Conservation (phyloP, 257 asterid species). For the Cinchona pubescens region DNA sequence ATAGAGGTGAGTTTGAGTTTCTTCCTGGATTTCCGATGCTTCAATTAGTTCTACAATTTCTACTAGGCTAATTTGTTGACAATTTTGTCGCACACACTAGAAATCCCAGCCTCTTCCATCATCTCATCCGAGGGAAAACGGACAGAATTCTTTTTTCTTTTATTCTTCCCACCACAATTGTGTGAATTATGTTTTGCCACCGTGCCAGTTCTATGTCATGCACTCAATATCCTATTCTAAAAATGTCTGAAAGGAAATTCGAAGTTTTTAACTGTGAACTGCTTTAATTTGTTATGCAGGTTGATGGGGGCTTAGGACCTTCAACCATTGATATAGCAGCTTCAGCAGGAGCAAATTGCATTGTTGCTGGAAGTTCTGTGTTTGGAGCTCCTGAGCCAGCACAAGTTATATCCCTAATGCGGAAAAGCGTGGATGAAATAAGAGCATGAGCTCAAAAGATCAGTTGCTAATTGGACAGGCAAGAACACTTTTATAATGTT, state of each 20-base stretch:
- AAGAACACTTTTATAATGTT: neutral
- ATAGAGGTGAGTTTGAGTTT: slow-evolving; percentile 55
- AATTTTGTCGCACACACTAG: too few species aligned
- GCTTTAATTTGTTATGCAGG: slow-evolving; percentile 36
- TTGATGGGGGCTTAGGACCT: slow-evolving; percentile 94
- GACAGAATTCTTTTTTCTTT: neutral
- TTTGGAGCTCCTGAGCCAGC: slow-evolving; percentile 88
- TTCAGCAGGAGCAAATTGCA: slow-evolving; percentile 86
- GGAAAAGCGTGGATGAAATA: slow-evolving; percentile 48
- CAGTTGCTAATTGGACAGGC: neutral
- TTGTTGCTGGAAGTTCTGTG: slow-evolving; percentile 87
- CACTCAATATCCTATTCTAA: neutral
- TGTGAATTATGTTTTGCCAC: neutral
- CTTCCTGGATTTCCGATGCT: neutral
- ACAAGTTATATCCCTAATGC: slow-evolving; percentile 61
- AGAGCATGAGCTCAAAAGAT: slow-evolving; percentile 37
- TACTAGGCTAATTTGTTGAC: neutral
- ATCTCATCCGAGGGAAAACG: neutral
- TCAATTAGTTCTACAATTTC: neutral
- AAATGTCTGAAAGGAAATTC: neutral
- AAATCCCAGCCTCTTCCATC: neutral
- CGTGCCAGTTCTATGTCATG: neutral
- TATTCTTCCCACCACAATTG: neutral
- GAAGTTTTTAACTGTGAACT: neutral
- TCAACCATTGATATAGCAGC: slow-evolving; percentile 74